Base-by-base conservation (phyloP, 441 rosid genomes). In the Brassica balearica region DNA sequence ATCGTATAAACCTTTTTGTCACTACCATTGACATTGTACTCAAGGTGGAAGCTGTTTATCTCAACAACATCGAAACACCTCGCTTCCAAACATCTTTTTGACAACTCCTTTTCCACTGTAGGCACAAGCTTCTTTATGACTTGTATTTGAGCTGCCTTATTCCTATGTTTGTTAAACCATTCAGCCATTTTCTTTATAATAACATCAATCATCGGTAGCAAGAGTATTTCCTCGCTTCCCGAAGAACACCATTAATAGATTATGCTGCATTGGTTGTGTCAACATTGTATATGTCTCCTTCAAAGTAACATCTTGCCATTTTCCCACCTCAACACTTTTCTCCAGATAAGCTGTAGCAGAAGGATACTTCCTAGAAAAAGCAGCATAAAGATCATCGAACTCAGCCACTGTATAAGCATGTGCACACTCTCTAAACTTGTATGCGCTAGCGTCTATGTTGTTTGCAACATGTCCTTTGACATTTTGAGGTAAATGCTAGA, bases 331-430 rank as follows among this genome's bases (percentile, higher is more conserved):
- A 51, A 51, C 56, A 51, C 56, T 51, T 51, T 1, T 51, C 2
- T 51, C 19, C 17, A 51, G 17, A 51, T 51, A 51, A 15, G 1
- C 56, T 0, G 56, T 8, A 51, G 7, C 17, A 51, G 2, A n/a
- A 51, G 56, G 7, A n/a, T 12, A 51, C 17, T 5, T n/a, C 3
- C 2, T 51, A 2, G 17, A 0, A 51, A 51, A 51, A 4, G 1
- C 56, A 51, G 7, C 56, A 51, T 14, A 51, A 5, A n/a, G 56
- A n/a, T n/a, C 17, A 51, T n/a, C 8, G 15, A 51, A 51, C 56
- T 51, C 56, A n/a, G 17, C 17, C 56, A n/a, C 56, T n/a, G 8
- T 51, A 51, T 51, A 51, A 51, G 56, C 56, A 51, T 51, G 56
- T 1, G 56, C 56, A 14, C 56, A 51, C 17, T 51, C 56, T n/a